Evolutionary conservation across 2,329 filamentous ascomycete species (phyloP).

Genomic region (Hawksworthiomyces lignivorus): DNA sequence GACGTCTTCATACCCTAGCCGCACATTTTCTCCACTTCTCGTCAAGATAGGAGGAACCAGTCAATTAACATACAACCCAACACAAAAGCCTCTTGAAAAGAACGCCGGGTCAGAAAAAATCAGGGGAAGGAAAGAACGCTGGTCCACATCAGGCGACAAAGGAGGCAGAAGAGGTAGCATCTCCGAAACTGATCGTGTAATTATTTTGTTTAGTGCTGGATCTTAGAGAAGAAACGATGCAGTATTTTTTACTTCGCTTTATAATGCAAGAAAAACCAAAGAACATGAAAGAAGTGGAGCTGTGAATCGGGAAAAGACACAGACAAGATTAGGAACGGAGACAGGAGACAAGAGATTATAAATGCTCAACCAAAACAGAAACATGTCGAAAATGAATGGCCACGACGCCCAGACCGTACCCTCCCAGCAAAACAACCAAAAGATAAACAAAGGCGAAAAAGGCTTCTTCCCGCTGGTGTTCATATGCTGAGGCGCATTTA

Average conservation of each 20-base stretch:
- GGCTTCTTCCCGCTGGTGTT: background rate
- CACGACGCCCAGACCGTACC: background rate
- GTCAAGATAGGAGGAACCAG: background rate
- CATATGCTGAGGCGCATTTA: background rate
- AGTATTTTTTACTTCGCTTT: too few relatives aligned
- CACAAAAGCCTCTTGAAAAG: too few relatives aligned
- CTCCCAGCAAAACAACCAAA: background rate
- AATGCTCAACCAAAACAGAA: background rate
- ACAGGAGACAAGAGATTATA: background rate
- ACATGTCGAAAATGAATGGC: slow-evolving; percentile 4
- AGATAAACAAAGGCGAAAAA: background rate
- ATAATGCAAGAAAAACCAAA: background rate
- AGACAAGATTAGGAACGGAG: background rate
- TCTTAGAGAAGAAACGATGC: too few relatives aligned
- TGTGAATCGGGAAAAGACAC: background rate
- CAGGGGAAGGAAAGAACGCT: background rate
- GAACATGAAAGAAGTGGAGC: too few relatives aligned
- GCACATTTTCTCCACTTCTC: background rate
- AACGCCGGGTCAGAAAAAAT: background rate
- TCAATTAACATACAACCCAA: too few relatives aligned
- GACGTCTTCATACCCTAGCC: background rate
- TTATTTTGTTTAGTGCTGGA: too few relatives aligned
- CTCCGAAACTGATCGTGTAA: too few relatives aligned
- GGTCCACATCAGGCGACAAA: too few relatives aligned
- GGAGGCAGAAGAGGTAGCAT: too few relatives aligned